Evolutionary conservation across 495 filamentous ascomycete genomes (phyloP).

Genomic region (Cercophora newfieldiana): DNA sequence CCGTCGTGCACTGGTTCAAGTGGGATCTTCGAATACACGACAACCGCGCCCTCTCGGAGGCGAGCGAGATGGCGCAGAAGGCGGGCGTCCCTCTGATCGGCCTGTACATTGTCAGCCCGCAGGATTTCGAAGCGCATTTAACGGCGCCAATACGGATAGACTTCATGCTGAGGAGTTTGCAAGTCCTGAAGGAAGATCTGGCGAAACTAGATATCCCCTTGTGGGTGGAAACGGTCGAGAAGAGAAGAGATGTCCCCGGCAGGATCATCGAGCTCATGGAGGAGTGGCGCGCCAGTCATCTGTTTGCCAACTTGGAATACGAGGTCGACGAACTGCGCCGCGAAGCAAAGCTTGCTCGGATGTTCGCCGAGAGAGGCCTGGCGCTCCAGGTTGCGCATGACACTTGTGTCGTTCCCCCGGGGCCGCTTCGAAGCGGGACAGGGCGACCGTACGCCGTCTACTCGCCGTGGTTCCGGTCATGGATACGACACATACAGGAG

Average conservation of each 20-base stretch:
- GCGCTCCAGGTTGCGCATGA: slow-evolving; percentile 70
- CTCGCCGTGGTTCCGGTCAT: slow-evolving; percentile 75
- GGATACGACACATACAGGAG: slow-evolving; percentile 68
- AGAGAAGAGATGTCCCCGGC: slow-evolving; percentile 60
- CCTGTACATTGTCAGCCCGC: slow-evolving; percentile 78
- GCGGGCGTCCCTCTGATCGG: slow-evolving; percentile 67
- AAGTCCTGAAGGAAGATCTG: slow-evolving; percentile 64
- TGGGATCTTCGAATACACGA: slow-evolving; percentile 73
- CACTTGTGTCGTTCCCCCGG: slow-evolving; percentile 79
- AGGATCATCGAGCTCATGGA: slow-evolving; percentile 69
- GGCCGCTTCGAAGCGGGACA: slow-evolving; percentile 57
- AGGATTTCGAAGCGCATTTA: slow-evolving; percentile 83
- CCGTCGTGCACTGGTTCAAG: slow-evolving; percentile 92
- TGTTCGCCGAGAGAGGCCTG: slow-evolving; percentile 61
- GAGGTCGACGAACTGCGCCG: slow-evolving; percentile 76
- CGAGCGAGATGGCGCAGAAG: slow-evolving; percentile 64
- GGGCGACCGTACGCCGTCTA: slow-evolving; percentile 86
- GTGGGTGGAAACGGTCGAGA: slow-evolving; percentile 69
- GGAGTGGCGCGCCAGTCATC: slow-evolving; percentile 72
- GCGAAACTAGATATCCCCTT: slow-evolving; percentile 75
- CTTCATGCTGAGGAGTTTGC: slow-evolving; percentile 71
- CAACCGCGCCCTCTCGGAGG: slow-evolving; percentile 70
- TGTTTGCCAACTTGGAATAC: slow-evolving; percentile 74
- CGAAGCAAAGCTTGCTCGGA: slow-evolving; percentile 64
- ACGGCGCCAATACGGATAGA: slow-evolving; percentile 73